Evolutionary conservation across 371 early-diverging fungal genomes (phyloP).

Genomic region (Mucor piriformis): DNA sequence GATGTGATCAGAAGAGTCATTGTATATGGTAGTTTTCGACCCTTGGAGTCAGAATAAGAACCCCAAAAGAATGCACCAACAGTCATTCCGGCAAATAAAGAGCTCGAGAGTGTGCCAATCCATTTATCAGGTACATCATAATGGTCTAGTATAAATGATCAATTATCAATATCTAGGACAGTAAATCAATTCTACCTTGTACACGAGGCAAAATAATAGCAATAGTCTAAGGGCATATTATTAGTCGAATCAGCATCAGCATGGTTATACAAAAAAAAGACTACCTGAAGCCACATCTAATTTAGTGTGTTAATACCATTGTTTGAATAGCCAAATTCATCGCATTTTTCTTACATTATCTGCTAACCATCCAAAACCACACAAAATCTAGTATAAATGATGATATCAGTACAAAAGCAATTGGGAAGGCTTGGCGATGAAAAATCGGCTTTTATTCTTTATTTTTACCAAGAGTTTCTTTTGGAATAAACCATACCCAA

Average conservation of each 20-base stretch:
- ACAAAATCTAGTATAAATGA: constrained; percentile 55
- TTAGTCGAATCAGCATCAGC: neutral
- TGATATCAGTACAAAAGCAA: too few relatives aligned
- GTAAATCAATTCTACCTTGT: constrained; percentile 35
- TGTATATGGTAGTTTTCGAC: constrained; percentile 79
- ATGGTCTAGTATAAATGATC: constrained; percentile 40
- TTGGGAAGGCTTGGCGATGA: neutral
- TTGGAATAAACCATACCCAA: constrained; percentile 82
- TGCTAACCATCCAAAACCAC: constrained; percentile 85
- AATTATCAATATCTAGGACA: neutral
- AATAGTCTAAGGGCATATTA: constrained; percentile 52
- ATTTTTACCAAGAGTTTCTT: constrained; percentile 66
- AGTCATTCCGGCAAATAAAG: constrained; percentile 81
- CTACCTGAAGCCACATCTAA: constrained; percentile 75
- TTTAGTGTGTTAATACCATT: neutral
- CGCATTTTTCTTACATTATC: constrained; percentile 81
- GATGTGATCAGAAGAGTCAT: constrained; percentile 78
- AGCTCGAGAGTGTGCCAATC: constrained; percentile 68
- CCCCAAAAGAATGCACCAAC: constrained; percentile 88
- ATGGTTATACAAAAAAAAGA: neutral
- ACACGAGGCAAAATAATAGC: constrained; percentile 66
- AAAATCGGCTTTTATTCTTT: neutral
- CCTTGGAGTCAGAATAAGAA: constrained; percentile 72
- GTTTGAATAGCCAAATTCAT: too few relatives aligned
- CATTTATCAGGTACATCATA: constrained; percentile 60